phyloP scores from a whole-genome alignment of 2,329 filamentous ascomycete genomes.

The Orbilia quercus region DNA sequence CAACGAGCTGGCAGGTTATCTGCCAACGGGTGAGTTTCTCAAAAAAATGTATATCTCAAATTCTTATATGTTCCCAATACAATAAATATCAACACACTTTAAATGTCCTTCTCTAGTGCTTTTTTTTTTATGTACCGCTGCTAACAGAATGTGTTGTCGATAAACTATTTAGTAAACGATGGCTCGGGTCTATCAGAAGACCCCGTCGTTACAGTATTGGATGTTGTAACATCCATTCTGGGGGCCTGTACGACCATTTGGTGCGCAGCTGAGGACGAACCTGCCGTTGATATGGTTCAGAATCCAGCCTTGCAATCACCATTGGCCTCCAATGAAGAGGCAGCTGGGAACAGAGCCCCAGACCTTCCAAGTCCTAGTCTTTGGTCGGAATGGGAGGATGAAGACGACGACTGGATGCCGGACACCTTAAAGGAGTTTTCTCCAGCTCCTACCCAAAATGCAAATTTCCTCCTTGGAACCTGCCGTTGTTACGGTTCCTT shows the following conservation, averaged over 20 bases:
- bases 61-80: too few relatives aligned
- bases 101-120: too few relatives aligned
- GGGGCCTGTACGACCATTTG: neutral
- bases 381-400: slow-evolving; percentile 34
- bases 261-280: slow-evolving; percentile 6
- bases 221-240: slow-evolving; percentile 16
- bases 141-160: neutral
- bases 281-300: slow-evolving; percentile 15
- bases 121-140: too few relatives aligned
- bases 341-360: slow-evolving; percentile 1
- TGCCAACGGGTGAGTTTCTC: slow-evolving; percentile 12
- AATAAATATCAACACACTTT: too few relatives aligned
- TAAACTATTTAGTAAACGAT: slow-evolving; percentile 7
- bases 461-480: slow-evolving; percentile 6
- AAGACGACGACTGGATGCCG: slow-evolving; percentile 41
- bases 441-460: neutral
- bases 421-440: slow-evolving; percentile 15
- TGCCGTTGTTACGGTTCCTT: slow-evolving; percentile 25
- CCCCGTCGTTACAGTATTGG: slow-evolving; percentile 17
- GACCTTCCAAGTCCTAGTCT: neutral
- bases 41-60: neutral
- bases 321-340: neutral
- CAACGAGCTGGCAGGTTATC: slow-evolving; percentile 3
- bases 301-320: slow-evolving; percentile 1
- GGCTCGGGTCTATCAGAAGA: slow-evolving; percentile 9